Percentiles rank a stretch among this genome's conserved stretches.
phyloP scores from a whole-genome alignment of 1,284 basidiomycete species.

The Xerocomus subilludens region DNA sequence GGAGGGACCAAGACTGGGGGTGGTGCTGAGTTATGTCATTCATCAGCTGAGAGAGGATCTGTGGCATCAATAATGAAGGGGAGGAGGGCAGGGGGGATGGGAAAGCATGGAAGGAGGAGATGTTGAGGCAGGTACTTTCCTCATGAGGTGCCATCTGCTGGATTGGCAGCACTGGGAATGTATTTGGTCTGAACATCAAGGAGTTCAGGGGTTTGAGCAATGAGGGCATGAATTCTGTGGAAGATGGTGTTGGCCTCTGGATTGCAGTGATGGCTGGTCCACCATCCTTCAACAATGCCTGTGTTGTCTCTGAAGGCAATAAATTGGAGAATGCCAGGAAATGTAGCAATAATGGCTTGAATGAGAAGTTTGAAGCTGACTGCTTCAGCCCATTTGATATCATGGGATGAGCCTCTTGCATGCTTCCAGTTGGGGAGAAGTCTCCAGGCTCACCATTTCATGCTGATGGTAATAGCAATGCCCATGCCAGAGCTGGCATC shows the following conservation, averaged over 20 bases:
- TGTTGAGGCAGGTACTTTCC: background rate
- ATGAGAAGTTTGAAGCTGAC: constrained; percentile 47
- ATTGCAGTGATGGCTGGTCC: constrained; percentile 54
- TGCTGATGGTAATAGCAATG: constrained; percentile 21
- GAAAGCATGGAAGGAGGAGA: no score
- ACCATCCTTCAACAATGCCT: constrained; percentile 58
- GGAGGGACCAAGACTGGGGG: no score
- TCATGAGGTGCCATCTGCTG: constrained; percentile 39
- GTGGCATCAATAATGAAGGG: no score
- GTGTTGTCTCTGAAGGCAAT: constrained; percentile 55
- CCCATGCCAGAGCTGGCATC: constrained; percentile 38
- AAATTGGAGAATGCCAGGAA: accelerated
- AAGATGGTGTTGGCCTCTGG: constrained; percentile 37
- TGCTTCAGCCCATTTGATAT: constrained; percentile 39
- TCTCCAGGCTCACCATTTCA: constrained; percentile 26
- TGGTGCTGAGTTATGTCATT: no score
- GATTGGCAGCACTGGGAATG: constrained; percentile 44
- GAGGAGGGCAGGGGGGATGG: no score
- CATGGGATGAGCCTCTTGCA: background rate
- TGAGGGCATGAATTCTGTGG: constrained; percentile 36
- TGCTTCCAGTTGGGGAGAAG: constrained; percentile 21
- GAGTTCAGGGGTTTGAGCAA: background rate
- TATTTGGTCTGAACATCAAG: constrained; percentile 48
- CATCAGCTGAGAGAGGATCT: no score
- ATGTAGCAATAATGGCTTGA: constrained; percentile 10